Conservation (phyloP, 192 early-diverging fungal genomes). For the Coemansia sp. region DNA sequence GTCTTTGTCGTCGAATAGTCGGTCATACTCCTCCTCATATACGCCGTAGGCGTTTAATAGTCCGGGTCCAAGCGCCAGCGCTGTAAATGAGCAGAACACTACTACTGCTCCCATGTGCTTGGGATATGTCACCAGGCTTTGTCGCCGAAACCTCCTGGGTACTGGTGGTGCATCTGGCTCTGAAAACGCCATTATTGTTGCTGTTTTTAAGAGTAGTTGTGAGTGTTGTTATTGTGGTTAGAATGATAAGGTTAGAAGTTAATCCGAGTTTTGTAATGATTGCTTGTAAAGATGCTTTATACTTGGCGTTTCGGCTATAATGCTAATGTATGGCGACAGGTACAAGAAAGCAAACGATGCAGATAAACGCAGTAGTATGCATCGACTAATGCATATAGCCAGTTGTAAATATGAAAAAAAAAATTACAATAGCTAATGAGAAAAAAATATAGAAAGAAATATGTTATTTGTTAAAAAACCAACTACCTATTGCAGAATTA, state of each 20-base stretch:
- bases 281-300: neutral
- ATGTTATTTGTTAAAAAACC: too few relatives aligned
- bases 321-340: neutral
- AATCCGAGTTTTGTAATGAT: neutral
- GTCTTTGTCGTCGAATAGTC: slow-evolving; percentile 47
- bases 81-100: slow-evolving; percentile 47
- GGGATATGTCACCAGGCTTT: slow-evolving; percentile 34
- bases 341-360: neutral
- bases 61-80: slow-evolving; percentile 43
- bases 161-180: neutral
- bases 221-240: neutral
- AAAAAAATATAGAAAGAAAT: too few relatives aligned
- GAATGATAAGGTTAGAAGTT: neutral
- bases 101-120: slow-evolving; percentile 48
- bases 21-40: slow-evolving; percentile 52
- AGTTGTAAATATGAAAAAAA: neutral
- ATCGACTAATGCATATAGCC: neutral
- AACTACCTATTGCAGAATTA: too few relatives aligned
- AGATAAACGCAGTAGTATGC: neutral
- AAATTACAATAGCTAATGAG: neutral
- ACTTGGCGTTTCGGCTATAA: neutral
- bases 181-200: neutral
- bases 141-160: slow-evolving; percentile 34
- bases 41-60: slow-evolving; percentile 52
- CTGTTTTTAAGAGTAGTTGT: too few relatives aligned